Evolutionary conservation across 2,329 filamentous ascomycete genomes (phyloP).

Genomic region (Scleromitrula shiraiana): DNA sequence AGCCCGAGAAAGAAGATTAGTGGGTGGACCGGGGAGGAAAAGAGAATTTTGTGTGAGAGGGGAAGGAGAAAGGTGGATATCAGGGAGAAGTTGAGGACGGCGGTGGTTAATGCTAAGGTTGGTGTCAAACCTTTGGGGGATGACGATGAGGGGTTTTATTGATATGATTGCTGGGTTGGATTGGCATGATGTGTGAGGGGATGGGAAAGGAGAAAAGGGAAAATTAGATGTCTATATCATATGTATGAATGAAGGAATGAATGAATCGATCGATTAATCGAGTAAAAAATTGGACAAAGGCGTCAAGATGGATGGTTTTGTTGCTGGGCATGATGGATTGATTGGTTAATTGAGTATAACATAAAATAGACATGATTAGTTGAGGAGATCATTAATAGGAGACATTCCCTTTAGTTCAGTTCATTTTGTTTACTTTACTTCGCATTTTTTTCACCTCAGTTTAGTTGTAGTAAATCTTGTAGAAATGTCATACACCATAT

Average conservation of each 20-base stretch:
- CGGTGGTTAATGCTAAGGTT: conserved; percentile 26
- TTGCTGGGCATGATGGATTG: too few relatives aligned
- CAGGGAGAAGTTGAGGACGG: conserved; percentile 39
- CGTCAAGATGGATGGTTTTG: too few relatives aligned
- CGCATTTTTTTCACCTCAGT: not conserved
- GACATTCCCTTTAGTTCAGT: too few relatives aligned
- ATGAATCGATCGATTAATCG: too few relatives aligned
- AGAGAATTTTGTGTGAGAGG: conserved; percentile 46
- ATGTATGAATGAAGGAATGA: not conserved
- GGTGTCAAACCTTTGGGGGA: conserved; percentile 26
- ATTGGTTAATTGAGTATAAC: too few relatives aligned
- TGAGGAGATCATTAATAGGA: too few relatives aligned
- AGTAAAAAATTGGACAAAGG: too few relatives aligned
- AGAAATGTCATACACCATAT: too few relatives aligned
- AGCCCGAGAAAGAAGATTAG: conserved; percentile 51
- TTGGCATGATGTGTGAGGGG: not conserved
- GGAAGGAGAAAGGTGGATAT: conserved; percentile 45
- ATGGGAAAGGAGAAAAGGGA: not conserved
- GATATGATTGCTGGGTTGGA: not conserved
- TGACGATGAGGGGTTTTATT: conserved; percentile 12
- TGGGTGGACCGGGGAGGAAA: conserved; percentile 52
- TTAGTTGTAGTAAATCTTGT: too few relatives aligned
- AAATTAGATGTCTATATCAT: not conserved
- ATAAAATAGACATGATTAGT: too few relatives aligned
- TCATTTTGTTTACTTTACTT: not conserved